These are phyloP conservation scores for Chimonanthus salicifolius DNA, from an alignment of 164 flowering plant genomes.

Conservation along the genomic window DNA sequence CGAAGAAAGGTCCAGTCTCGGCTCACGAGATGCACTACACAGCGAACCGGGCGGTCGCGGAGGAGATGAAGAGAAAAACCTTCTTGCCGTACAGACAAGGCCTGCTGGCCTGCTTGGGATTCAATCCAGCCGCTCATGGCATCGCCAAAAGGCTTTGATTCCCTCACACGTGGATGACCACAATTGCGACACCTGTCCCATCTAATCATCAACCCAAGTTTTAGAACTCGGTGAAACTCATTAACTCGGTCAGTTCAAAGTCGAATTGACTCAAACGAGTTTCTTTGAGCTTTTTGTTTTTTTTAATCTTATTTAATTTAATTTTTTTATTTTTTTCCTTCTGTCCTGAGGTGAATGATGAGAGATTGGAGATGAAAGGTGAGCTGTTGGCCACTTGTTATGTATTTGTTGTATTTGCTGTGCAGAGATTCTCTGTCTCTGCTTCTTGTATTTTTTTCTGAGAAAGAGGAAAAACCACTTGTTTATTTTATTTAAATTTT, in stretches of 20 bases:
- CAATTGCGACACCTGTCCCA: not conserved
- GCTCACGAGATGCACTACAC: constrained; percentile 81
- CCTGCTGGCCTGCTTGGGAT: constrained; percentile 55
- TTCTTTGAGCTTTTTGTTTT: not conserved
- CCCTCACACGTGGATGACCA: constrained; percentile 1
- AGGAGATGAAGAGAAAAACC: constrained; percentile 71
- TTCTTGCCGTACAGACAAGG: constrained; percentile 80
- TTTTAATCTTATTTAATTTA: too few species aligned
- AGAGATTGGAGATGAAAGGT: not conserved
- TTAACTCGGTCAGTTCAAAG: too few species aligned
- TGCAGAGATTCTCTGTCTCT: not conserved
- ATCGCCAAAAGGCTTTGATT: constrained; percentile 40
- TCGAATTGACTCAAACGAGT: too few species aligned
- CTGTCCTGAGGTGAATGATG: not conserved
- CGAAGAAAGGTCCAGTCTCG: constrained; percentile 49
- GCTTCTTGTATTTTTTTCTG: not conserved
- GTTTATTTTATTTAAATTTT: too few species aligned
- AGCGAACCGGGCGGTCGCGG: constrained; percentile 62
- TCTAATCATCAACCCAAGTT: not conserved
- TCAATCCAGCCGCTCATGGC: constrained; percentile 46
- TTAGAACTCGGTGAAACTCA: too few species aligned
- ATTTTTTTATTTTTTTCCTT: too few species aligned
- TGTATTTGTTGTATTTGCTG: too few species aligned
- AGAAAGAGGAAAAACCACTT: too few species aligned
- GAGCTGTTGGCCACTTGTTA: not conserved